Base-by-base conservation (phyloP, 257 asterid genomes). In the Nicotiana sylvestris region DNA sequence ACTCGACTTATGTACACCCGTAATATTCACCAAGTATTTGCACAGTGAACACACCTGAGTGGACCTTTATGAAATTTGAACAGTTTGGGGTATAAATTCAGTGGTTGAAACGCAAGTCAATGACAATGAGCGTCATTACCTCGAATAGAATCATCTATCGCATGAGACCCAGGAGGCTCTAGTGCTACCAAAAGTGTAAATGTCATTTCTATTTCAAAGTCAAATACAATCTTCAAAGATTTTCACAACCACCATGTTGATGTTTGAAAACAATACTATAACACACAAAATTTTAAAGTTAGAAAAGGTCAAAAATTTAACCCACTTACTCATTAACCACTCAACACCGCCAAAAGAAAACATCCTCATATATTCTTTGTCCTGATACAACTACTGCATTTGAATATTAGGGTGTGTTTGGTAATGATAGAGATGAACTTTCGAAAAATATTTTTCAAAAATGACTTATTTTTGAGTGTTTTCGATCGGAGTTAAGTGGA, bases 201-300 rank as follows among this genome's bases (percentile, higher is more conserved):
- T 74, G 27, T 74, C 80, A 49, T 15, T 74, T 74, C 80, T 0
- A 13, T 49, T 74, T 15, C 25, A 1, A 74, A 51, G 62, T 72
- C 78, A 72, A 25, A 21, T 37, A 56, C 61, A 56, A 56, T 17
- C 61, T 1, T 15, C 0, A 72, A 46, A 46, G 37, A 72, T 13
- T 74, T 74, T 51, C 80, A 74, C 64, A 74, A 74, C 80, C 46
- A 74, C 80, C 64, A 51, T 27, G 80, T 51, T 74, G 46, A 74
- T 74, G 61, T 74, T 53, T 49, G 79, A 74, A 46, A 46, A 46
- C n/a, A 72, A 21, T 62, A 62, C 9, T 21, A 21, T 43, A 70
- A 30, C 43, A 37, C 62, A 27, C 43, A 16, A 43, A 51, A 6
- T 27, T 46, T 49, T 49, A 1, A 49, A 74, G 62, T 25, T 49